Percentiles rank a stretch among this genome's conserved stretches.
These are phyloP conservation scores for Sporothrix luriei DNA, from an alignment of 2,329 filamentous ascomycete species.

Conservation along the genomic window DNA sequence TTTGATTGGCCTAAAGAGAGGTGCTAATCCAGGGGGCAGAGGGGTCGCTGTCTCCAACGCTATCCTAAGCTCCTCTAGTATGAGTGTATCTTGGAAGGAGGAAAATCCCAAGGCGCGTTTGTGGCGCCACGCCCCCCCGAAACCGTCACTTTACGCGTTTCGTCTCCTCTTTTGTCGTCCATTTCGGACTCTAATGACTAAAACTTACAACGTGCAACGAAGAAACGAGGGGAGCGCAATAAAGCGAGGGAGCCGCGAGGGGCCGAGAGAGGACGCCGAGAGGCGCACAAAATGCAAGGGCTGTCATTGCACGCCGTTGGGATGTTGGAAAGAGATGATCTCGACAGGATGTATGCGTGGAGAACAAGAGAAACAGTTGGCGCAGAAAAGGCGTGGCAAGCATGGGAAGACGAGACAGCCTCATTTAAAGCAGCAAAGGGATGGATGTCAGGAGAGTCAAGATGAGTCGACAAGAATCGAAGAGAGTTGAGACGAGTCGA, in stretches of 20 bases:
- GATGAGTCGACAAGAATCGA: neutral
- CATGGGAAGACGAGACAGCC: constrained; percentile 8
- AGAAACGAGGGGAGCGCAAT: no score
- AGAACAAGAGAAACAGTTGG: no score
- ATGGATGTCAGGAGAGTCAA: neutral
- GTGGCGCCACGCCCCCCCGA: neutral
- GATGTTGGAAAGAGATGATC: neutral
- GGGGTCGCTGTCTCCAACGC: neutral
- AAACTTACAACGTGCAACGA: no score
- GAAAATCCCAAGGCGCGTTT: neutral
- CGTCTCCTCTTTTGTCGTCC: neutral
- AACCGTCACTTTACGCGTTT: constrained; percentile 21
- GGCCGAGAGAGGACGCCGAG: neutral
- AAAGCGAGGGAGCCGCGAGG: neutral
- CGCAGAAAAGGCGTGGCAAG: neutral
- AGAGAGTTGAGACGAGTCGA: no score
- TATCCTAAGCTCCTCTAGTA: neutral
- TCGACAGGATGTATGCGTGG: neutral
- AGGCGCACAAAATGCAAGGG: neutral
- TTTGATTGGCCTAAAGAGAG: constrained; percentile 15
- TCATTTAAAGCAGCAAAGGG: constrained; percentile 13
- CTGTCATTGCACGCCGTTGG: constrained; percentile 14
- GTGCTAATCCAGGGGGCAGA: constrained; percentile 23
- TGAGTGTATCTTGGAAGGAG: neutral
- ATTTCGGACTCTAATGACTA: neutral